Percentiles rank a stretch among this genome's conserved stretches.
Conservation (phyloP, 345 rosid genomes). For the Euphorbia pulcherrima region DNA sequence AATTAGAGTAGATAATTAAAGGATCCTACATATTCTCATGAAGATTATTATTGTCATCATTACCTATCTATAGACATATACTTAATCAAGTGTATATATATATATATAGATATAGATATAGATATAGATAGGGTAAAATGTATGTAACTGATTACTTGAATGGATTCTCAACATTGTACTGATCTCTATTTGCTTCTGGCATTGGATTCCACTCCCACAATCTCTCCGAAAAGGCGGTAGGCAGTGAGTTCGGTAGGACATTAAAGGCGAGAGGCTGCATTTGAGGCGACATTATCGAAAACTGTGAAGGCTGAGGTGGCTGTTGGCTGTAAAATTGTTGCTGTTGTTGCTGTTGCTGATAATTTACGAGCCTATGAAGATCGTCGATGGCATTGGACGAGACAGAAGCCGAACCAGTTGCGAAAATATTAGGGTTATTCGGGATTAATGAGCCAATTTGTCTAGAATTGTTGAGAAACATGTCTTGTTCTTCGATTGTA, state of each 20-base stretch:
- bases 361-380: slow-evolving; percentile 63
- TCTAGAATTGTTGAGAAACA: slow-evolving; percentile 31
- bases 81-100: neutral
- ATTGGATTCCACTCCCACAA: slow-evolving; percentile 90
- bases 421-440: slow-evolving; percentile 21
- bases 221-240: slow-evolving; percentile 48
- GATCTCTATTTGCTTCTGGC: slow-evolving; percentile 52
- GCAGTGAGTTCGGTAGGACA: slow-evolving; percentile 41
- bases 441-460: slow-evolving; percentile 23
- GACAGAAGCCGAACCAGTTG: slow-evolving; percentile 23
- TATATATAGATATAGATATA: neutral
- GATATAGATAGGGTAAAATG: neutral
- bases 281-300: slow-evolving; percentile 32
- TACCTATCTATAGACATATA: slow-evolving; percentile 1
- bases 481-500: slow-evolving; percentile 28
- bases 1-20: slow-evolving; percentile 14
- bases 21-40: neutral
- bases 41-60: neutral
- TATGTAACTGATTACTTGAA: slow-evolving; percentile 49
- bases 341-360: slow-evolving; percentile 27
- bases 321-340: slow-evolving; percentile 28
- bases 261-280: slow-evolving; percentile 42
- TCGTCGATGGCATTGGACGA: slow-evolving; percentile 48
- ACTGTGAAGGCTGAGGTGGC: slow-evolving; percentile 35
- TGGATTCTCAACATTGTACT: slow-evolving; percentile 33